Percentiles rank a stretch among this genome's conserved stretches.
phyloP scores from a whole-genome alignment of 2,329 filamentous ascomycete genomes.

The Plenodomus biglobosus region DNA sequence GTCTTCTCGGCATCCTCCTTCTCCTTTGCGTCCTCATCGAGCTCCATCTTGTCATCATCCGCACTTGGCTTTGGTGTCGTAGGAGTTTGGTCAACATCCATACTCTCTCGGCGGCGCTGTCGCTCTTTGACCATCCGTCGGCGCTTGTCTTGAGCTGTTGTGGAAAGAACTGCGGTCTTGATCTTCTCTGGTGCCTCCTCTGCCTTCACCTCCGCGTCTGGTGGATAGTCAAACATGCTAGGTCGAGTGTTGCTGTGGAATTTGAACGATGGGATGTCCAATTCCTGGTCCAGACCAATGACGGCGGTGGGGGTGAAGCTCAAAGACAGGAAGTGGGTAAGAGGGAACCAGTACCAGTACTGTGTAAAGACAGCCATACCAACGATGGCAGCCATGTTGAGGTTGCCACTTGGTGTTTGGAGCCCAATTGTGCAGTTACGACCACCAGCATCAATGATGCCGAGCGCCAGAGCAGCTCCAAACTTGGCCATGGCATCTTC shows the following conservation, averaged over 20 bases:
- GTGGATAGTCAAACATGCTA: conserved; percentile 96
- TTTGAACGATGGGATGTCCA: conserved; percentile 91
- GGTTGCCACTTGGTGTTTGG: conserved; percentile 95
- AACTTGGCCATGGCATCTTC: conserved; percentile 99
- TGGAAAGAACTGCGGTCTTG: conserved; percentile 92
- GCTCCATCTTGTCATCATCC: conserved; percentile 83
- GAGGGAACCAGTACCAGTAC: conserved; percentile 99
- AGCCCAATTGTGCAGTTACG: conserved; percentile 98
- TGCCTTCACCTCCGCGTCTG: conserved; percentile 90
- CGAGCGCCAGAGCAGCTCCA: conserved; percentile 86
- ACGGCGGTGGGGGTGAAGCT: conserved; percentile 97
- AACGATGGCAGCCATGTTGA: conserved; percentile 98
- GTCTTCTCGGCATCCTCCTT: conserved; percentile 52
- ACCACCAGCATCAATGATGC: conserved; percentile 96
- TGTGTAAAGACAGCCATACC: conserved; percentile 98
- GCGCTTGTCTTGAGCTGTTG: conserved; percentile 94
- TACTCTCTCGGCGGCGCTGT: conserved; percentile 84
- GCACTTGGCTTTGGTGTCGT: conserved; percentile 68
- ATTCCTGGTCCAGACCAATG: conserved; percentile 89
- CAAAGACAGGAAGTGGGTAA: conserved; percentile 94
- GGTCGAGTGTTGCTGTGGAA: conserved; percentile 94
- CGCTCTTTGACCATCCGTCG: conserved; percentile 92
- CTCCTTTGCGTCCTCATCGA: conserved; percentile 50
- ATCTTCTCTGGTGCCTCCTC: conserved; percentile 93
- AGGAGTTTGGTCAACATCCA: conserved; percentile 85